Base-by-base conservation (phyloP, 2,329 filamentous ascomycete species). In the Juglanconis sp. region DNA sequence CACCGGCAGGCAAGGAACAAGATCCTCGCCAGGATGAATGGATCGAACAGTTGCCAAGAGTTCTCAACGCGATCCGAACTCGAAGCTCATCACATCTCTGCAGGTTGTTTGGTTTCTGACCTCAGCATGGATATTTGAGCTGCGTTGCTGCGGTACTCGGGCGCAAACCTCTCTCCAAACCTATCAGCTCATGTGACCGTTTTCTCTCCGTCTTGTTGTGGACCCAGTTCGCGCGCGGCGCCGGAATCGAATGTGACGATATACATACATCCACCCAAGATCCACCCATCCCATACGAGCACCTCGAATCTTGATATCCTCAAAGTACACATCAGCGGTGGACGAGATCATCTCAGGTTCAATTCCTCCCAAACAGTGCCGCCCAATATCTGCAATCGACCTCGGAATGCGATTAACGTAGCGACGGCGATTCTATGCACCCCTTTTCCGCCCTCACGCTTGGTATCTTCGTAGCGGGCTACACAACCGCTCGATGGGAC, bases 401-500 rank as follows among this genome's bases (percentile, higher is more conserved):
- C 57, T 53, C 72, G 77, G 77, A 74, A 81, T 81, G 79, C 73
- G 69, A 74, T 71, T 72, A 69, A 72, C 68, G 59, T 69, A 70
- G 67, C 67, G 71, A 73, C 74, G 77, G 71, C 76, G 77, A 73
- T 78, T 85, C 82, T 83, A 98, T 98, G 94, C 93, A 97, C 92
- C 92, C 93, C 72, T 97, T 98, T 81, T 98, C 94, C 65, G 82
- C 94, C 76, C 86, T 97, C 77, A 96, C 93, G 72, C 87, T 96
- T 79, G 92, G 90, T 79, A 97, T 99, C 81, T 99, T 99, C 82
- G 90, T 98, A 84, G 94, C 95, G 80, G 95, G 95, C 77, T 99
- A 99, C 84, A 98, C 94, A 76, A 99, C 95, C 79, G 95, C 95
- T 73, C 90, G 95, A 82, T 99, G 95, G 93, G 95, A 98, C 79